Conservation (phyloP, 768 basidiomycete genomes). For the Auricularia auricula-judae region DNA sequence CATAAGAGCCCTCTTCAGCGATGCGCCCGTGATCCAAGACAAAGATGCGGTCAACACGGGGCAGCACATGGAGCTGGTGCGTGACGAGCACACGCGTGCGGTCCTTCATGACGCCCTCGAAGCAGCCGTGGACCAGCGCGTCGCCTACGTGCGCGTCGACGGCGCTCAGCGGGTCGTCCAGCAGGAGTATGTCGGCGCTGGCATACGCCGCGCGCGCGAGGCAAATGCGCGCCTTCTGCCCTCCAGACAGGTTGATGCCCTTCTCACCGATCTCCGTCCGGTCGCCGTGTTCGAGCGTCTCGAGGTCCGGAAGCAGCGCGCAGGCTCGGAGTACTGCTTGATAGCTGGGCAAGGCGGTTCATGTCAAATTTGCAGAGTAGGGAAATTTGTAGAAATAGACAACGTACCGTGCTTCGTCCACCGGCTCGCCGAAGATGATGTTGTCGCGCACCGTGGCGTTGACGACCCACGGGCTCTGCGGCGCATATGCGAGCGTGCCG, state of each 20-base stretch:
- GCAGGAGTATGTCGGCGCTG: constrained; percentile 56
- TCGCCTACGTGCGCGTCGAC: constrained; percentile 71
- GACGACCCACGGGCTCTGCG: constrained; percentile 53
- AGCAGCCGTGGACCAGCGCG: constrained; percentile 47
- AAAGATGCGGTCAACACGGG: constrained; percentile 14
- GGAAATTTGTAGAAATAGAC: neutral
- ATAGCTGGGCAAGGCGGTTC: constrained; percentile 28
- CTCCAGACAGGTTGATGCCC: constrained; percentile 47
- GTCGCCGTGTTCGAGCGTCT: constrained; percentile 60
- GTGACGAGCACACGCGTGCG: constrained; percentile 22
- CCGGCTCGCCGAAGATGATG: constrained; percentile 58
- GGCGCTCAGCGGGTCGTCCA: constrained; percentile 75
- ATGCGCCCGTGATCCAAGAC: constrained; percentile 13
- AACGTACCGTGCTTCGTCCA: constrained; percentile 43
- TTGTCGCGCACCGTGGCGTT: constrained; percentile 65
- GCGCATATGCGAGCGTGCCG: constrained; percentile 46
- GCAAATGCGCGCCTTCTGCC: constrained; percentile 52
- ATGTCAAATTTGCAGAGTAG: neutral
- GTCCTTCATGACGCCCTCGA: constrained; percentile 10
- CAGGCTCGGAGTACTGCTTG: constrained; percentile 51
- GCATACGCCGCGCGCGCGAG: constrained; percentile 72
- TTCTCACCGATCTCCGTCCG: constrained; percentile 67
- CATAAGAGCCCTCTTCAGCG: constrained; percentile 21
- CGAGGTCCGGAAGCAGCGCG: constrained; percentile 58
- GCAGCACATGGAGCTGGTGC: constrained; percentile 5